Evolutionary conservation across 169 alveolate genomes (phyloP), one percentile per base, ranked within the genome.

Genomic region (Plasmodium malariae): DNA sequence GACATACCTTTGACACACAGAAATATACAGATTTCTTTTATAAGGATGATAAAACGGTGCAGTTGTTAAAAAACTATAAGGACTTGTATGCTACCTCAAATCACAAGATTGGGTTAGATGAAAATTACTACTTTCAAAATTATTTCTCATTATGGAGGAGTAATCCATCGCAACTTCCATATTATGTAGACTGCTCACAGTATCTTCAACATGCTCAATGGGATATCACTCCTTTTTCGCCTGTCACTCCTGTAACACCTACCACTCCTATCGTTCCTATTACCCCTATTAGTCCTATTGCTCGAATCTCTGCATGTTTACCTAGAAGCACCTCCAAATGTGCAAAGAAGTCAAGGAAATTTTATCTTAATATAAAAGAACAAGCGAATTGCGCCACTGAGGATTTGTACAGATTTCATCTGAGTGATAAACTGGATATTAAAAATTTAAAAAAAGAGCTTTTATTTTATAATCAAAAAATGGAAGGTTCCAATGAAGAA

Each of bases 391-490:
- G 11, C 24, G 12, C 21, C 11, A 37, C 9, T 45, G 40, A 43
- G 48, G 40, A 70, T 48, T 32, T 45, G 30, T 55, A 70, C 19
- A 49, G 21, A 70, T 45, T 70, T 19, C 48, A 70, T 21, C 67
- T 70, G 67, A 49, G 40, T 48, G 48, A 7, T 36, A 49, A 36
- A 17, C 24, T 70, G 34, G 48, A 70, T 70, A 17, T 70, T 19
- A 48, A 70, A 14, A 70, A 49, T 36, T 55, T 70, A 70, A 70
- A 49, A 49, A 70, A 36, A 45, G 83, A 70, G n/a, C 63, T 70
- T 70, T 70, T 70, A 24, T 70, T 48, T 70, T 70, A 48, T 45
- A 49, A 70, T 55, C 68, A 70, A 24, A 70, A 70, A 70, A 57
- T 70, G 55, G 67, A 70, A 70, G 24, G 28, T 17, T 24, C 48